A percentile compares a stretch with the other conserved stretches of the same genome.
Conservation (phyloP, 2,329 filamentous ascomycete genomes). For the Claviceps maximensis region DNA sequence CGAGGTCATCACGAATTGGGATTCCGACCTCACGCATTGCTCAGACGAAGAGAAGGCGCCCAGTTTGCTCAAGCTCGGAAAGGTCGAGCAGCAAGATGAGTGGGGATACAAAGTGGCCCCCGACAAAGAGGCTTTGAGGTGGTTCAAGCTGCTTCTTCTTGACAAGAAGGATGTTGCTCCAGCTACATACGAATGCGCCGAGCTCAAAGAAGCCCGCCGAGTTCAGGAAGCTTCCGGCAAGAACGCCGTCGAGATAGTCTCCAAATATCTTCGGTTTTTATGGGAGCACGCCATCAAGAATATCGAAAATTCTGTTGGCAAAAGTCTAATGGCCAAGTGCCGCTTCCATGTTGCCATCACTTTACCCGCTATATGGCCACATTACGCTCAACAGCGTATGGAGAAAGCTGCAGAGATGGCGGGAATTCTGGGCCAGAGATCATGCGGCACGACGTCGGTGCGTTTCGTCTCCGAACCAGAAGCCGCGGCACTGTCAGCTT, state of each 20-base stretch:
- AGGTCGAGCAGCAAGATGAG: fast-evolving
- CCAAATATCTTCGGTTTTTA: constrained; percentile 18
- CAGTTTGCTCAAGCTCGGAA: constrained; percentile 11
- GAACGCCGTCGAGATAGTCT: constrained; percentile 16
- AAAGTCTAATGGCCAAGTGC: constrained; percentile 9
- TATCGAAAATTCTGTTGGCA: constrained; percentile 16
- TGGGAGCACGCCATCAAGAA: constrained; percentile 18
- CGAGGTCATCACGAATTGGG: constrained; percentile 20
- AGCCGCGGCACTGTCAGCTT: constrained; percentile 27
- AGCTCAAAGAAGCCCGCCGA: constrained; percentile 9
- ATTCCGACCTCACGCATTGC: constrained; percentile 9
- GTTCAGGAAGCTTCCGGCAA: constrained; percentile 7
- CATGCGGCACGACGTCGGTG: constrained; percentile 17
- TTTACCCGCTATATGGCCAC: constrained; percentile 32
- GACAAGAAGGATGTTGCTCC: constrained; percentile 17
- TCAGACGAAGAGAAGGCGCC: constrained; percentile 21
- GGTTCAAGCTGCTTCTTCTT: constrained; percentile 30
- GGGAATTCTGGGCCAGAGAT: constrained; percentile 20
- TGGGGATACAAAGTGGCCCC: constrained; percentile 22
- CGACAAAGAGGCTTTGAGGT: constrained; percentile 15
- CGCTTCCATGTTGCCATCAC: constrained; percentile 27
- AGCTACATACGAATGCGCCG: constrained; percentile 10
- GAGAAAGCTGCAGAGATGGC: constrained; percentile 18
- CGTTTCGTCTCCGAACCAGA: constrained; percentile 30
- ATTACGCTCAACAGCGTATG: constrained; percentile 25